phyloP scores from a whole-genome alignment of 495 filamentous ascomycete species.

The Aspergillus wentii region DNA sequence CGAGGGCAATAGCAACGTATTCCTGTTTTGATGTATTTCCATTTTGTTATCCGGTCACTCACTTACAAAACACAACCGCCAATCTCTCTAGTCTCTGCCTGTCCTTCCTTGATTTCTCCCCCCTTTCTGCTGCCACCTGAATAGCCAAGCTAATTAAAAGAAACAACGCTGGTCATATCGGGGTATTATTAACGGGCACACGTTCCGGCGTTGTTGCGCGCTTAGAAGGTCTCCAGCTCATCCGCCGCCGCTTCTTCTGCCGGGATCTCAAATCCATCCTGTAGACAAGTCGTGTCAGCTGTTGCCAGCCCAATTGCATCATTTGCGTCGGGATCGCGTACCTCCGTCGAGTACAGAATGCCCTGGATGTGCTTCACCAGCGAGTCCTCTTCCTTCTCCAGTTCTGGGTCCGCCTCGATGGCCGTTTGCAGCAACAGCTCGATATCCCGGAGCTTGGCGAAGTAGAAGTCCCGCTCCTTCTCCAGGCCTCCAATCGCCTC shows the following conservation, averaged over 20 bases:
- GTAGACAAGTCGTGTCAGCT: background rate
- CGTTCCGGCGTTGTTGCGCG: too few relatives aligned
- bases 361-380: constrained; percentile 91
- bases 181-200: constrained; percentile 3
- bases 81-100: background rate
- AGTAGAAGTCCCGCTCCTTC: constrained; percentile 97
- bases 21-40: too few relatives aligned
- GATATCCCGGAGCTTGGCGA: constrained; percentile 95
- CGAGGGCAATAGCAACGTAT: too few relatives aligned
- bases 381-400: constrained; percentile 89
- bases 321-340: constrained; percentile 35
- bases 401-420: constrained; percentile 81
- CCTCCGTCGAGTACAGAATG: constrained; percentile 96
- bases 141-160: background rate
- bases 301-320: background rate
- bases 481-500: constrained; percentile 82
- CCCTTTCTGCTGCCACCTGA: too few relatives aligned
- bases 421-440: constrained; percentile 89
- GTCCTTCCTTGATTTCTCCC: background rate
- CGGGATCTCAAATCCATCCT: constrained; percentile 53
- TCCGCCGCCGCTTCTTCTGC: constrained; percentile 7
- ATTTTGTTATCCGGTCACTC: too few relatives aligned
- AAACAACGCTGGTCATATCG: background rate
- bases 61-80: background rate
- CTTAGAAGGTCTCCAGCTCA: constrained; percentile 1